phyloP scores from a whole-genome alignment of 257 asterid genomes.

The Solanum pennellii region DNA sequence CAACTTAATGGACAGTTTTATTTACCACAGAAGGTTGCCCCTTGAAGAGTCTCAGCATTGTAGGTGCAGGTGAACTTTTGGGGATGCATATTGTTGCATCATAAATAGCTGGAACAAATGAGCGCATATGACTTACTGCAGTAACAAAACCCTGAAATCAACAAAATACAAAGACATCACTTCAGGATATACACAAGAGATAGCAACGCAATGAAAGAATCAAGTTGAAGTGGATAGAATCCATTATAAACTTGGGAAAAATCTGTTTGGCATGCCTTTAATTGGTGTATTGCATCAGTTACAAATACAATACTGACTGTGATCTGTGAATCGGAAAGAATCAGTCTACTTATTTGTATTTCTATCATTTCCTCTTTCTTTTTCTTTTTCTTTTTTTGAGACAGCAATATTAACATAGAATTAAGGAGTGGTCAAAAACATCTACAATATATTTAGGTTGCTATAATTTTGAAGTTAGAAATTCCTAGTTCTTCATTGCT shows the following conservation, averaged over 20 bases:
- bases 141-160: constrained; percentile 84
- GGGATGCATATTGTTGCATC: constrained; percentile 85
- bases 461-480: background rate
- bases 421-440: background rate
- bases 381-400: background rate
- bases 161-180: background rate
- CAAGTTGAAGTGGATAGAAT: background rate
- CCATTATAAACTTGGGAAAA: background rate
- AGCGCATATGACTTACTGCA: constrained; percentile 75
- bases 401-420: background rate
- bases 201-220: background rate
- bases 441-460: background rate
- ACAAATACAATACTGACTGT: background rate
- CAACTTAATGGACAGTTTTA: background rate
- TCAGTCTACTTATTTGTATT: background rate
- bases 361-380: background rate
- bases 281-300: background rate
- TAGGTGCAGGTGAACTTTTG: constrained; percentile 70
- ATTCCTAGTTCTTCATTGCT: background rate
- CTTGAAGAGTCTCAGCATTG: constrained; percentile 81
- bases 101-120: constrained; percentile 93
- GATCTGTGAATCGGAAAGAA: background rate
- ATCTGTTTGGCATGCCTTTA: background rate
- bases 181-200: background rate
- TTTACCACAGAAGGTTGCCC: constrained; percentile 90